Evolutionary conservation across 164 flowering plant species (phyloP).

Genomic region (Nymphaea thermarum): DNA sequence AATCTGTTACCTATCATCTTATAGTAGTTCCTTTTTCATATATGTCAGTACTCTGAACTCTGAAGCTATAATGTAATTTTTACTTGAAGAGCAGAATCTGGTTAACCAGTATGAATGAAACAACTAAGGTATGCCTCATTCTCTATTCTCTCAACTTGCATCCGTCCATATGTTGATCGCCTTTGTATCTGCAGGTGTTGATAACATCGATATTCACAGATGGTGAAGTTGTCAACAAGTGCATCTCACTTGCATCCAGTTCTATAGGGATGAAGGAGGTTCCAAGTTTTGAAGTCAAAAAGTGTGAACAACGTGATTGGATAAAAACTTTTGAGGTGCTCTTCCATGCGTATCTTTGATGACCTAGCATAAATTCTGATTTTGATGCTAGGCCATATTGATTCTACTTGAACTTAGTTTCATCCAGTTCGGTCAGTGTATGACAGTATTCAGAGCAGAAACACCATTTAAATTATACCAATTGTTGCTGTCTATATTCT

Average conservation of each 20-base stretch:
- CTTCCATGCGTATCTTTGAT: not conserved
- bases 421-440: too few species aligned
- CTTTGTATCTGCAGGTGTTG: slow-evolving; percentile 33
- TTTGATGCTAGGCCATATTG: not conserved
- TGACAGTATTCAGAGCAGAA: too few species aligned
- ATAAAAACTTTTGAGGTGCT: slow-evolving; percentile 18
- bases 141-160: too few species aligned
- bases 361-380: not conserved
- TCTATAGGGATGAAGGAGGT: slow-evolving; percentile 65
- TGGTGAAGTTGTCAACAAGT: slow-evolving; percentile 32
- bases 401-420: not conserved
- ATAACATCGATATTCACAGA: slow-evolving; percentile 52
- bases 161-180: not conserved
- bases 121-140: too few species aligned
- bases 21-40: too few species aligned
- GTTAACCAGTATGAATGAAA: too few species aligned
- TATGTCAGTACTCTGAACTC: too few species aligned
- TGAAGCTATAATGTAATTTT: too few species aligned
- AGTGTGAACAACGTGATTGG: slow-evolving; percentile 60
- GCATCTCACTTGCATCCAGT: slow-evolving; percentile 63
- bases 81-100: too few species aligned
- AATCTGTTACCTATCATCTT: too few species aligned
- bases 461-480: too few species aligned
- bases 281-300: slow-evolving; percentile 42
- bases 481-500: too few species aligned